These are phyloP conservation scores for Mortierella sp. DNA, from an alignment of 371 early-diverging fungal species.

Conservation along the genomic window DNA sequence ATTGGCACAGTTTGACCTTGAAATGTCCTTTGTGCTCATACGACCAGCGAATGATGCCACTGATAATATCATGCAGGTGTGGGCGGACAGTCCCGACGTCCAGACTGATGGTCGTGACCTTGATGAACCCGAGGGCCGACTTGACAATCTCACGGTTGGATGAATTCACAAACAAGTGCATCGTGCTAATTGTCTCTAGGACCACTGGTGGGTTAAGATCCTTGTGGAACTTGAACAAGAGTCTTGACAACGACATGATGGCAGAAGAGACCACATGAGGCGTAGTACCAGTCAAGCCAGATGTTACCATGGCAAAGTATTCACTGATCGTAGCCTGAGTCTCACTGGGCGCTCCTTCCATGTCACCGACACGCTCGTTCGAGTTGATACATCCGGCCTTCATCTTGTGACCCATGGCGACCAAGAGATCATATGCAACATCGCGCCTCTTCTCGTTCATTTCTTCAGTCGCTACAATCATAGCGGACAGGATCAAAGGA, in stretches of 20 bases:
- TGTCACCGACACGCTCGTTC: slow-evolving; percentile 62
- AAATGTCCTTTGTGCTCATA: slow-evolving; percentile 89
- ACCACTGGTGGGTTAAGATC: slow-evolving; percentile 67
- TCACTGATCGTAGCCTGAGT: slow-evolving; percentile 65
- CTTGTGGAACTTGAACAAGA: slow-evolving; percentile 91
- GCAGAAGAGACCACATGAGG: slow-evolving; percentile 95
- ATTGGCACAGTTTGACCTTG: slow-evolving; percentile 92
- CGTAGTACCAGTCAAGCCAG: slow-evolving; percentile 93
- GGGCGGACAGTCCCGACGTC: slow-evolving; percentile 72
- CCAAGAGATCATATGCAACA: slow-evolving; percentile 85
- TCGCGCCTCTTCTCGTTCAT: slow-evolving; percentile 88
- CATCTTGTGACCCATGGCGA: slow-evolving; percentile 92
- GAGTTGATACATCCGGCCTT: slow-evolving; percentile 75
- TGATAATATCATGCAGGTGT: slow-evolving; percentile 72
- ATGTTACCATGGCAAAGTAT: slow-evolving; percentile 89
- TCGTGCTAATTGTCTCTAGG: slow-evolving; percentile 73
- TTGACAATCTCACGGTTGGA: slow-evolving; percentile 93
- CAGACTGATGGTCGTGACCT: slow-evolving; percentile 88
- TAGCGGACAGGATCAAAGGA: slow-evolving; percentile 88
- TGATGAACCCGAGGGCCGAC: slow-evolving; percentile 92
- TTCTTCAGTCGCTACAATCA: slow-evolving; percentile 93
- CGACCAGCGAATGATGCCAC: slow-evolving; percentile 81
- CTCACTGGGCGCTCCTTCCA: slow-evolving; percentile 65
- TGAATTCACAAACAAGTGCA: slow-evolving; percentile 80
- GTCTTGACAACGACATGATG: slow-evolving; percentile 82